Conservation (phyloP, 2,329 filamentous ascomycete species). For the Sarocladium kiliense region DNA sequence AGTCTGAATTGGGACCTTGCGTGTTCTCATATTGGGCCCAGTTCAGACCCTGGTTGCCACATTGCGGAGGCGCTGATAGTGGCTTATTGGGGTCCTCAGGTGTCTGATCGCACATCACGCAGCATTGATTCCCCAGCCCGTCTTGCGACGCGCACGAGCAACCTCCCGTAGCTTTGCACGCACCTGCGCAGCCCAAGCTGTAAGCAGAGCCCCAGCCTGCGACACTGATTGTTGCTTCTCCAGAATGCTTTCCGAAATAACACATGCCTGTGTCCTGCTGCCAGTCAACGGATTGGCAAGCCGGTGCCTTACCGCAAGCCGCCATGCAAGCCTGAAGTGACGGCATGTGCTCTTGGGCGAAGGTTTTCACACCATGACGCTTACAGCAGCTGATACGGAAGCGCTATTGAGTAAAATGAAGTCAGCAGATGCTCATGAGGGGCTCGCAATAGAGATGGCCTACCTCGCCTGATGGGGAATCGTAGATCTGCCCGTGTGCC, state of each 20-base stretch:
- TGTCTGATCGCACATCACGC: not conserved
- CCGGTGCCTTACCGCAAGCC: not conserved
- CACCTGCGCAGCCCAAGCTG: not conserved
- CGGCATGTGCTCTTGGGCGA: not conserved
- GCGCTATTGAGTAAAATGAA: not conserved
- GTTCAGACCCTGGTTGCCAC: not conserved
- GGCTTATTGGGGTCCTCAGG: not conserved
- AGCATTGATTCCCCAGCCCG: not conserved
- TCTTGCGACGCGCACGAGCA: not conserved
- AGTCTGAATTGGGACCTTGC: not conserved
- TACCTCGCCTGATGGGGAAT: conserved; percentile 1
- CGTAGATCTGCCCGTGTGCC: conserved; percentile 1
- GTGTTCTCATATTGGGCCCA: conserved; percentile 2
- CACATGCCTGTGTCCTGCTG: not conserved
- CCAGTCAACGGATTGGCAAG: conserved; percentile 3
- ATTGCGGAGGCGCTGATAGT: not conserved
- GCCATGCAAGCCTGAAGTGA: not conserved
- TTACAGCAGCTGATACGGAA: not conserved
- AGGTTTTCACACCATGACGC: not conserved
- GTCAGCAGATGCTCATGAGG: not conserved
- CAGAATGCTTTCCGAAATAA: not conserved
- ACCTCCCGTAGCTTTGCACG: not conserved
- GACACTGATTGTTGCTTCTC: not conserved
- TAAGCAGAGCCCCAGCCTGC: not conserved
- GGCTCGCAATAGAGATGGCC: not conserved